Evolutionary conservation across 371 early-diverging fungal genomes (phyloP).

Genomic region (Zancudomyces culisetae): DNA sequence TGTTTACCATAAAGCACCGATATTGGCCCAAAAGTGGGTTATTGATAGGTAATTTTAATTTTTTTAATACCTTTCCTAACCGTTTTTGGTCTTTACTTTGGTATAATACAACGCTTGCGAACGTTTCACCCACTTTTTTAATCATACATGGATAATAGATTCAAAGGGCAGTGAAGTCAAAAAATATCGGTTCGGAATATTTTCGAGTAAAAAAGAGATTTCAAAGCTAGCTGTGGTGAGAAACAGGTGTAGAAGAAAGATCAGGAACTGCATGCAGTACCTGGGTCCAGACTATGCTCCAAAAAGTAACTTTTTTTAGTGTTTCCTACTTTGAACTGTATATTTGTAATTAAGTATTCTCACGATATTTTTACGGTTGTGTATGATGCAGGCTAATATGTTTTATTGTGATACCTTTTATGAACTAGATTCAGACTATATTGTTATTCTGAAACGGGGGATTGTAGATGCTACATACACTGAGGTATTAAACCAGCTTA

Average conservation of each 20-base stretch:
- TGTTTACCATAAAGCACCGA: neutral
- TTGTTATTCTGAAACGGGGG: neutral
- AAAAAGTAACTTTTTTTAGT: neutral
- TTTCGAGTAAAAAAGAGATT: neutral
- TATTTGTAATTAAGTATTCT: neutral
- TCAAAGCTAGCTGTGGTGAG: conserved; percentile 2
- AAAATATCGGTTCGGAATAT: neutral
- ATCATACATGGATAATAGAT: neutral
- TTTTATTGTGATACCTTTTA: neutral
- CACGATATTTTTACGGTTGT: neutral
- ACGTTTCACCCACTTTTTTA: neutral
- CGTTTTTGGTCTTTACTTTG: neutral
- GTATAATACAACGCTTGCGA: neutral
- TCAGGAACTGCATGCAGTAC: neutral
- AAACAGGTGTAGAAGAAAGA: conserved; percentile 1
- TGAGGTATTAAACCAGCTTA: neutral
- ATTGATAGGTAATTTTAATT: neutral
- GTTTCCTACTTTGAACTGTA: neutral
- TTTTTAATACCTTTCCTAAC: neutral
- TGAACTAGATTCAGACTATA: neutral
- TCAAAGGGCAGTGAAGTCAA: neutral
- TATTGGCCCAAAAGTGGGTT: neutral
- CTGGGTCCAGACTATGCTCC: neutral
- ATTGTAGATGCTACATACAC: neutral
- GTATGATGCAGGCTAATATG: neutral